Evolutionary conservation across 2,329 filamentous ascomycete species (phyloP).

Genomic region (Talaromyces sp.): DNA sequence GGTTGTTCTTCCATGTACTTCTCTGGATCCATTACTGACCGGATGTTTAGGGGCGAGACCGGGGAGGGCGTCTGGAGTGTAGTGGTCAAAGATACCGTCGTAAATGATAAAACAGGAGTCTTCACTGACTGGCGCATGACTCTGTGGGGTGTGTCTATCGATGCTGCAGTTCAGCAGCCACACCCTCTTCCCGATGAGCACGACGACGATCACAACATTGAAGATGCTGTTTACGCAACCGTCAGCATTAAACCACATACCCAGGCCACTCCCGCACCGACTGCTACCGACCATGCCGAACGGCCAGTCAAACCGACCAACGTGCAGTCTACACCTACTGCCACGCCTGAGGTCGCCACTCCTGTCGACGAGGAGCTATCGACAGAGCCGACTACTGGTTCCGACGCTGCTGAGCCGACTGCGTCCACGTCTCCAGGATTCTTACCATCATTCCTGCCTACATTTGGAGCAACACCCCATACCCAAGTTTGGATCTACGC

Average conservation of each 20-base stretch:
- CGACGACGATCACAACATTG: slow-evolving; percentile 78
- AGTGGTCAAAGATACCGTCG: slow-evolving; percentile 75
- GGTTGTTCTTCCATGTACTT: slow-evolving; percentile 30
- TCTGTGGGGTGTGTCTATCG: slow-evolving; percentile 85
- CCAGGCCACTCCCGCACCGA: slow-evolving; percentile 44
- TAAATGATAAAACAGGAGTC: slow-evolving; percentile 71
- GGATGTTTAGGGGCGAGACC: slow-evolving; percentile 67
- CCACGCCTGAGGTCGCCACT: slow-evolving; percentile 22
- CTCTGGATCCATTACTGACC: not conserved
- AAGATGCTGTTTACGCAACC: slow-evolving; percentile 59
- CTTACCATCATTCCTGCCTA: slow-evolving; percentile 82
- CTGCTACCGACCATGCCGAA: slow-evolving; percentile 62
- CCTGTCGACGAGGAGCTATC: slow-evolving; percentile 22
- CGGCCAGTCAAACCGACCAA: slow-evolving; percentile 58
- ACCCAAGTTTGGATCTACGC: slow-evolving; percentile 95
- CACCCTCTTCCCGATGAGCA: slow-evolving; percentile 78
- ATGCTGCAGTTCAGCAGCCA: slow-evolving; percentile 66
- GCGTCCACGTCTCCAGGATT: slow-evolving; percentile 46
- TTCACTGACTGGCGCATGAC: slow-evolving; percentile 92
- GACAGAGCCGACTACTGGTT: slow-evolving; percentile 25
- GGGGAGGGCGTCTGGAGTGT: slow-evolving; percentile 89
- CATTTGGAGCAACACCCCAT: slow-evolving; percentile 79
- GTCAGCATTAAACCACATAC: slow-evolving; percentile 55
- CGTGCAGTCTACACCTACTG: slow-evolving; percentile 26
- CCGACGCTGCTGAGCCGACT: slow-evolving; percentile 20